Conservation (phyloP, 306 rosid genomes). For the Cicer yamashitae region DNA sequence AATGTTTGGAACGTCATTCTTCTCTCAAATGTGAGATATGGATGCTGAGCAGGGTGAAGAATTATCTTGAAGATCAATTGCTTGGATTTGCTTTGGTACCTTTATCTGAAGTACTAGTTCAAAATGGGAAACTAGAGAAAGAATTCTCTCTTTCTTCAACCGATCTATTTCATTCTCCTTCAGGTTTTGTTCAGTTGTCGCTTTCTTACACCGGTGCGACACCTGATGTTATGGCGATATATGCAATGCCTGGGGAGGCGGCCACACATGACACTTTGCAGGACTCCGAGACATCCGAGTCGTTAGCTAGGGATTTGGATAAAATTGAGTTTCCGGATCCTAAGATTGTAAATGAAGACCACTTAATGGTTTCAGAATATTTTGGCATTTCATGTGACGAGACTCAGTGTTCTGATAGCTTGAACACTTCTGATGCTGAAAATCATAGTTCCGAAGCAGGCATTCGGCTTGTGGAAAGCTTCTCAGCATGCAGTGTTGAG, state of each 20-base stretch:
- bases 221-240: constrained; percentile 73
- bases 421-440: constrained; percentile 60
- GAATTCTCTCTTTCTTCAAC: constrained; percentile 95
- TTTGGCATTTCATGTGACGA: constrained; percentile 73
- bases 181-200: constrained; percentile 85
- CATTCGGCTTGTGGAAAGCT: constrained; percentile 60
- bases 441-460: constrained; percentile 61
- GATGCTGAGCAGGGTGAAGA: constrained; percentile 98
- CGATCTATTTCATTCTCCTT: constrained; percentile 92
- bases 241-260: constrained; percentile 43
- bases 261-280: constrained; percentile 41
- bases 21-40: constrained; percentile 92
- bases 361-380: constrained; percentile 89
- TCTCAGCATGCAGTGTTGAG: constrained; percentile 60
- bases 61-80: constrained; percentile 96
- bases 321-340: constrained; percentile 96
- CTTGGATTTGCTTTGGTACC: constrained; percentile 97
- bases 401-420: constrained; percentile 69
- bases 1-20: constrained; percentile 60
- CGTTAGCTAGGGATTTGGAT: constrained; percentile 66
- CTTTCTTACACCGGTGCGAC: constrained; percentile 76
- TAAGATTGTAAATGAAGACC: constrained; percentile 84
- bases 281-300: constrained; percentile 58
- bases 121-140: constrained; percentile 78
- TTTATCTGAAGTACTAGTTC: constrained; percentile 72